Conservation (phyloP, 169 alveolate genomes). For the Eimeria falciformis region DNA sequence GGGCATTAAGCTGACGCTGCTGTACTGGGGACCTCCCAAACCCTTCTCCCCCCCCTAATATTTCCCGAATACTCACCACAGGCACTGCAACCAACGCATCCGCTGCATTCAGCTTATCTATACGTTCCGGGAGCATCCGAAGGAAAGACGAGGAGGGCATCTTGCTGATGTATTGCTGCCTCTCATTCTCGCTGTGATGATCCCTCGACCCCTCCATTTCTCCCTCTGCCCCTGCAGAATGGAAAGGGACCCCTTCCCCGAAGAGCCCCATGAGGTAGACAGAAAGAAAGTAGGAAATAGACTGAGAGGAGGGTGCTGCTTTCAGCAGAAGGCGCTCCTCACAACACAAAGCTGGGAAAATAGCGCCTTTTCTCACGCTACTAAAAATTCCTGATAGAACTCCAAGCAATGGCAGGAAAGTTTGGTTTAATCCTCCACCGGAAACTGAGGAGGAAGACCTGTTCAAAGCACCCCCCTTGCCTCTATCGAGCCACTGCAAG, state of each 20-base stretch:
- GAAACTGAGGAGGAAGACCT: too few relatives aligned
- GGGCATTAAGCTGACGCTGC: too few relatives aligned
- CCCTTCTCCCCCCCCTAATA: background rate
- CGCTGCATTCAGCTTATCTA: conserved; percentile 10
- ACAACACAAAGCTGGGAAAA: too few relatives aligned
- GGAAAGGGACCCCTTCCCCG: background rate
- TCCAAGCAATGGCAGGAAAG: too few relatives aligned
- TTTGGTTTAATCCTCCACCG: too few relatives aligned
- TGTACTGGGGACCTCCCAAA: background rate
- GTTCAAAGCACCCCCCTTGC: too few relatives aligned
- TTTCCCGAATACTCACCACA: conserved; percentile 1
- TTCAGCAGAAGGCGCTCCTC: too few relatives aligned
- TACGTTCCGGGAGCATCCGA: conserved; percentile 6
- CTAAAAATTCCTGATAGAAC: too few relatives aligned
- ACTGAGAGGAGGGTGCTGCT: too few relatives aligned
- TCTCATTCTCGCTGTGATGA: conserved; percentile 47
- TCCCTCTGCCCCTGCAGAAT: background rate
- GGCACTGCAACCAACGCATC: conserved; percentile 48
- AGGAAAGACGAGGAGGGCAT: conserved; percentile 72
- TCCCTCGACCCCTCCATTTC: conserved; percentile 55
- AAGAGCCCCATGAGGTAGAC: background rate
- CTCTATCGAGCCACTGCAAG: too few relatives aligned
- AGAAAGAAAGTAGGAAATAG: too few relatives aligned
- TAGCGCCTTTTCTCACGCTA: too few relatives aligned
- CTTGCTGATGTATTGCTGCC: conserved; percentile 74